phyloP scores from a whole-genome alignment of 495 filamentous ascomycete species.

The Aspergillus conjunctus region DNA sequence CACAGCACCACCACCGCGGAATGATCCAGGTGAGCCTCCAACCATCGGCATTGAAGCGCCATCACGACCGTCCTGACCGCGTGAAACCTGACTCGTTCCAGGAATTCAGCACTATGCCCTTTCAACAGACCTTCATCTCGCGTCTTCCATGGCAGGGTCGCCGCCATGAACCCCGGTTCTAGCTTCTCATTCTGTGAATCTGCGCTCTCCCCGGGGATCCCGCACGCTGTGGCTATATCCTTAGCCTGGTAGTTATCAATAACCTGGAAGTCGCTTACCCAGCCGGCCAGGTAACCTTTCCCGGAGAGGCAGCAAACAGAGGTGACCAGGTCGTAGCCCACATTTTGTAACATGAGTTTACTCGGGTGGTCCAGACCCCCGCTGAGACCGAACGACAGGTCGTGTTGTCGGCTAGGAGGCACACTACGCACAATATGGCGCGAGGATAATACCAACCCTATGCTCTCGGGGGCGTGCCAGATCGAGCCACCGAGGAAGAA shows the following conservation, averaged over 20 bases:
- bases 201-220: neutral
- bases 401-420: neutral
- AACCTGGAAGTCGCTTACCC: neutral
- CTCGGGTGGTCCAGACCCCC: neutral
- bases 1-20: conserved; percentile 1
- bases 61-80: neutral
- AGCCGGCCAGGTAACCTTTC: neutral
- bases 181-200: neutral
- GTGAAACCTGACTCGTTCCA: neutral
- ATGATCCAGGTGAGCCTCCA: neutral
- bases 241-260: neutral
- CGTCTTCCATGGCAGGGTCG: neutral
- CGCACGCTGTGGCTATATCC: neutral
- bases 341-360: neutral
- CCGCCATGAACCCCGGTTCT: neutral
- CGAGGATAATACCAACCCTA: neutral
- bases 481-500: neutral
- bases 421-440: neutral
- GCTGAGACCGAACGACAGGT: neutral
- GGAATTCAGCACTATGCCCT: neutral
- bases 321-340: neutral
- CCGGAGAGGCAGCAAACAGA: neutral
- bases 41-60: neutral
- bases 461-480: neutral
- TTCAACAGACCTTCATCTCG: neutral